phyloP scores from a whole-genome alignment of 2,329 filamentous ascomycete genomes.

The Alternaria sp. region DNA sequence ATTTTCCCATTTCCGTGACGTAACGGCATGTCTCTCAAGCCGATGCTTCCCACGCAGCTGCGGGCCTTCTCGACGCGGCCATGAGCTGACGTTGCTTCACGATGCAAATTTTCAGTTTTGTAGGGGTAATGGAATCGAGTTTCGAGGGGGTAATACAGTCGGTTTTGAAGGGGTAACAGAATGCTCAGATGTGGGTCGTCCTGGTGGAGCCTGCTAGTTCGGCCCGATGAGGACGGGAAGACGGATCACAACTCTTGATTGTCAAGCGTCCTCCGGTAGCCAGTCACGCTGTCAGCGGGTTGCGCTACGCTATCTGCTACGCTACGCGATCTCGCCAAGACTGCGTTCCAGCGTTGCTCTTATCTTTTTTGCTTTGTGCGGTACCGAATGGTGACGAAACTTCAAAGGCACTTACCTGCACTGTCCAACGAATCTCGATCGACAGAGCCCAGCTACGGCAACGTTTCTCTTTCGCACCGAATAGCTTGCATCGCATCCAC shows the following conservation, averaged over 20 bases:
- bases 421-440: slow-evolving; percentile 6
- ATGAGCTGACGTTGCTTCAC: slow-evolving; percentile 10
- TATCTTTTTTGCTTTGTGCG: slow-evolving; percentile 19
- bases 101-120: slow-evolving; percentile 48
- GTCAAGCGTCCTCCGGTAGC: slow-evolving; percentile 4
- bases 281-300: slow-evolving; percentile 3
- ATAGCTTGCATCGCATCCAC: slow-evolving; percentile 4
- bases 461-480: slow-evolving; percentile 5
- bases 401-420: slow-evolving; percentile 4
- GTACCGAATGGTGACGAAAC: slow-evolving; percentile 21
- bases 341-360: slow-evolving; percentile 9
- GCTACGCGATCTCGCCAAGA: slow-evolving; percentile 13
- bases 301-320: slow-evolving; percentile 15
- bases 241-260: slow-evolving; percentile 14
- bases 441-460: slow-evolving; percentile 8
- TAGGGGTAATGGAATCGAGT: slow-evolving; percentile 48
- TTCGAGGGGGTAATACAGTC: slow-evolving; percentile 48
- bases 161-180: slow-evolving; percentile 46
- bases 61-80: slow-evolving; percentile 11
- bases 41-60: slow-evolving; percentile 30
- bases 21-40: slow-evolving; percentile 25
- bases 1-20: slow-evolving; percentile 21
- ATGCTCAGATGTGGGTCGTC: slow-evolving; percentile 22
- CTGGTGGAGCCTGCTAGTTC: slow-evolving; percentile 20
- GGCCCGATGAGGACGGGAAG: slow-evolving; percentile 27